phyloP scores from a whole-genome alignment of 2,329 filamentous ascomycete species.

The Myriosclerotinia curreyana region DNA sequence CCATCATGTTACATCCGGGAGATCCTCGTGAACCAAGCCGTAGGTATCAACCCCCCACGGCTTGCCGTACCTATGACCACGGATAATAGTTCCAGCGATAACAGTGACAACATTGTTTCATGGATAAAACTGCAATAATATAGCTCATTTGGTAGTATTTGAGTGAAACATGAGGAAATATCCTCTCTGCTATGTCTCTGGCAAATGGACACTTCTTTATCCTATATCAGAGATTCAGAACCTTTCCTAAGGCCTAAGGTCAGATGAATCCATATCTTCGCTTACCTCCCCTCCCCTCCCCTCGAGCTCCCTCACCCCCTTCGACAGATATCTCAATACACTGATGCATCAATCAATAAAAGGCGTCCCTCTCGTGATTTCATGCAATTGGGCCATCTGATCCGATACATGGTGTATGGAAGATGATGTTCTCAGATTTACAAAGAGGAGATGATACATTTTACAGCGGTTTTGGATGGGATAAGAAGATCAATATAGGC shows the following conservation, averaged over 20 bases:
- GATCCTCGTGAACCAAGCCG: background rate
- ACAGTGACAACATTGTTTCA: no score
- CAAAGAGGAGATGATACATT: background rate
- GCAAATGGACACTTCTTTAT: no score
- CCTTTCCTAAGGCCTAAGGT: background rate
- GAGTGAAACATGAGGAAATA: no score
- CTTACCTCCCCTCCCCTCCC: no score
- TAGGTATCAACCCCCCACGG: no score
- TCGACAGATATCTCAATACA: background rate
- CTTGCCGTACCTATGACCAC: background rate
- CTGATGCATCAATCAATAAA: background rate
- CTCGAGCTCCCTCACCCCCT: background rate
- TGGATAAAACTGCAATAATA: no score
- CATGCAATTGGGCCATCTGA: background rate
- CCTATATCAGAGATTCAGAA: background rate
- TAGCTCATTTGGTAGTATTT: no score
- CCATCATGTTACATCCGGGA: conserved; percentile 4
- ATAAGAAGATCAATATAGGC: background rate
- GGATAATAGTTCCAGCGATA: background rate
- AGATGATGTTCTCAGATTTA: background rate
- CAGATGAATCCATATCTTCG: background rate
- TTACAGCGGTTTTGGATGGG: background rate
- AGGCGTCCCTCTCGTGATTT: background rate
- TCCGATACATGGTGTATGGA: background rate
- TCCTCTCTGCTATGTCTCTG: no score